These are phyloP conservation scores for Fusarium sacchari DNA, from an alignment of 2,329 filamentous ascomycete species.

Conservation along the genomic window DNA sequence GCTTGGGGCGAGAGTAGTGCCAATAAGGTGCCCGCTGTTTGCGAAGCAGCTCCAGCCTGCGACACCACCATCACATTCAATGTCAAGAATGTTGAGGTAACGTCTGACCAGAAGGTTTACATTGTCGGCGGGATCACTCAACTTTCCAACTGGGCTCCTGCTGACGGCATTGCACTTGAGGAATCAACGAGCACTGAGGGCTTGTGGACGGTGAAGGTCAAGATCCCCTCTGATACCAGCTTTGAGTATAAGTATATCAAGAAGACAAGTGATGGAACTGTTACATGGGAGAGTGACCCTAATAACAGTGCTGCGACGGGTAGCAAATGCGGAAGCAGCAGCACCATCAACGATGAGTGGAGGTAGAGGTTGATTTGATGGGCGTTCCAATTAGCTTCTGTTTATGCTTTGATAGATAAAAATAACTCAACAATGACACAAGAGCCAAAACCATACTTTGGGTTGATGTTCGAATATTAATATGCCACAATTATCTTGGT, in stretches of 20 bases:
- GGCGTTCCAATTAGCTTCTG: rapidly evolving
- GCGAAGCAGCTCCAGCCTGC: constrained; percentile 38
- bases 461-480: not conserved
- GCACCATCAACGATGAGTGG: constrained; percentile 24
- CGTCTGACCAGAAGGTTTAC: constrained; percentile 30
- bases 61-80: constrained; percentile 39
- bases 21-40: constrained; percentile 31
- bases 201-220: constrained; percentile 64
- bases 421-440: too few relatives aligned
- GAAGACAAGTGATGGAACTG: constrained; percentile 58
- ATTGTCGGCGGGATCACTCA: constrained; percentile 51
- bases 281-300: constrained; percentile 68
- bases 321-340: constrained; percentile 6
- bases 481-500: too few relatives aligned
- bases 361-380: not conserved
- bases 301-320: constrained; percentile 44
- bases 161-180: constrained; percentile 59
- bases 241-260: constrained; percentile 73
- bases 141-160: constrained; percentile 49
- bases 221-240: constrained; percentile 60
- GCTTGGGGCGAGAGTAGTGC: constrained; percentile 57
- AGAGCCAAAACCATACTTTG: not conserved
- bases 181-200: constrained; percentile 58
- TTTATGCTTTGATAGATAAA: too few relatives aligned
- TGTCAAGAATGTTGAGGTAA: constrained; percentile 21